phyloP scores from a whole-genome alignment of 2,329 filamentous ascomycete genomes.

The Pseudogymnoascus sp. region DNA sequence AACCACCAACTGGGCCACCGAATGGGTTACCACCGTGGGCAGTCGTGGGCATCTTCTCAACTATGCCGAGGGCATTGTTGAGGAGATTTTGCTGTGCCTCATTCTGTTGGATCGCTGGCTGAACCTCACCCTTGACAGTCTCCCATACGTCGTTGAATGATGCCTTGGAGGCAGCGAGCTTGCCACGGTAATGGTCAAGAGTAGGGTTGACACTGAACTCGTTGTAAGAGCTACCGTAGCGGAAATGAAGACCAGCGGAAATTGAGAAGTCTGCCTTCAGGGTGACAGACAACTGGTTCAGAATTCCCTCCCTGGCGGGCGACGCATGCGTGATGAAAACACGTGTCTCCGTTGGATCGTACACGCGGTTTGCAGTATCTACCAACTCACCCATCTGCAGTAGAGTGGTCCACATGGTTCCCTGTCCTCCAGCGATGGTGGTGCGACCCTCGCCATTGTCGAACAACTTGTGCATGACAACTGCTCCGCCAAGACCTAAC shows the following conservation, averaged over 20 bases:
- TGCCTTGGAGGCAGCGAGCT: slow-evolving; percentile 93
- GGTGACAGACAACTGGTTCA: slow-evolving; percentile 96
- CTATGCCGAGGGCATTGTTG: slow-evolving; percentile 83
- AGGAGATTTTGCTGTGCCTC: slow-evolving; percentile 89
- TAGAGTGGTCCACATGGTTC: slow-evolving; percentile 98
- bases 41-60: slow-evolving; percentile 96
- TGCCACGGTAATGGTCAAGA: slow-evolving; percentile 95
- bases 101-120: slow-evolving; percentile 88
- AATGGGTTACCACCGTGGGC: slow-evolving; percentile 96
- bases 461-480: slow-evolving; percentile 99
- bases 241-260: slow-evolving; percentile 94
- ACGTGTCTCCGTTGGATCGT: slow-evolving; percentile 94
- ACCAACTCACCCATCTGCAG: slow-evolving; percentile 97
- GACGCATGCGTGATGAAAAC: slow-evolving; percentile 97
- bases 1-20: slow-evolving; percentile 72
- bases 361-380: slow-evolving; percentile 95
- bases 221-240: slow-evolving; percentile 98
- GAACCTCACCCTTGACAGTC: slow-evolving; percentile 92
- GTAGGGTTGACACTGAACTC: slow-evolving; percentile 99
- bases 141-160: slow-evolving; percentile 99
- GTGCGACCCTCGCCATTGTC: slow-evolving; percentile 97
- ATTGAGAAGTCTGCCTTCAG: slow-evolving; percentile 98
- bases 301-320: slow-evolving; percentile 87
- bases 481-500: slow-evolving; percentile 86
- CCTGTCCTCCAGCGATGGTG: slow-evolving; percentile 95